Base-by-base conservation (phyloP, 768 basidiomycete genomes). In the Leucocoprinus leucothites region DNA sequence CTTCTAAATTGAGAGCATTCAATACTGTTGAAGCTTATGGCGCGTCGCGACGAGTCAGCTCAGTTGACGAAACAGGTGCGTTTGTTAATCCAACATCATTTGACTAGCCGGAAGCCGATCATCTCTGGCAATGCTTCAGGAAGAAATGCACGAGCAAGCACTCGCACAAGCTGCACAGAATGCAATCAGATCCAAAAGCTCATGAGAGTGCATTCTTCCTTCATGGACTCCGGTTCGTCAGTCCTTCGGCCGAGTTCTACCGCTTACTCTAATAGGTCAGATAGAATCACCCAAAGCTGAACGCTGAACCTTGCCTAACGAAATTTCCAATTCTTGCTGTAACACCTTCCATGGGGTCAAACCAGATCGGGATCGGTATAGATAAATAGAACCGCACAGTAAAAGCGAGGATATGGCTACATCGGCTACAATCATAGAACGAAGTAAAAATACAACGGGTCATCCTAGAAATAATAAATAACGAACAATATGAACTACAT, bases 111-210 rank as follows among this genome's bases (percentile, higher is more conserved):
- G 48, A 24, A 34, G 16, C 16, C 16, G 16, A 38, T 26, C 21
- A 35, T 34, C 2, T 48, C n/a, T 21, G 9, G 18, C 7, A 25
- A 14, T 8, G 14, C 14, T 13, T 41, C 16, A 56, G 54, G 47
- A 56, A 28, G 48, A 56, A 42, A 6, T 34, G 14, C 41, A 48
- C 21, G 54, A 56, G 34, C 47, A 49, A 19, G 9, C 31, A 9
- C 54, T 49, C 11, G 54, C 54, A 26, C 45, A 35, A 31, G 44
- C 44, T 21, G 50, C 50, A 34, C 51, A 52, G 18, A 48, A 31
- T 4, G 50, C 48, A 7, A 19, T 53, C 40, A 34, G 21, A n/a
- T 2, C 47, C 34, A 58, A 49, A 50, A 45, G 38, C 36, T 51
- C 52, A 36, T 47, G 25, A 34, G 9, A 16, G 16, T 14, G 40